Evolutionary conservation across 345 rosid genomes (phyloP), one percentile per base, ranked within the genome.

Genomic region (Rubroshorea leprosula): DNA sequence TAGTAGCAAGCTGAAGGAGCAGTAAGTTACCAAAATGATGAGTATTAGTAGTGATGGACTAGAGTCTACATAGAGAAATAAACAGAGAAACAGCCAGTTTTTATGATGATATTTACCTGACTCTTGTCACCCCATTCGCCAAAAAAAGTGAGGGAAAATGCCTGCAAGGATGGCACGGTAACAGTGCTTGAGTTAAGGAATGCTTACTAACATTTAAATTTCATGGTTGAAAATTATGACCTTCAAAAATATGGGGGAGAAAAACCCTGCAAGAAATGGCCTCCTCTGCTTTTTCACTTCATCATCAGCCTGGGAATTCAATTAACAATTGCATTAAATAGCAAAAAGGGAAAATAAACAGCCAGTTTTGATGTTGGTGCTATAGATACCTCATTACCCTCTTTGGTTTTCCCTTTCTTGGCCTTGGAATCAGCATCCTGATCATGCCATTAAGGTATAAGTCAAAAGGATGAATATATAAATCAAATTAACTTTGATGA

Each of bases 111-210:
- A 10, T 41, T 51, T 67, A 92, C 98, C 95, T 86, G 98, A 70
- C 98, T 92, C 77, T 83, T 92, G 78, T 88, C 98, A 56, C 98
- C 96, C 93, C 92, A 86, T 78, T 92, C 96, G 27, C 98, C 98
- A 67, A 92, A 88, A 77, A 92, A 92, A 7, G 86, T 89, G 16
- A 92, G 86, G 23, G 96, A 92, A 78, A 92, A 92, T 27, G 98
- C 98, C 95, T 91, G 87, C 67, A 67, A 10, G 49, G 69, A 31
- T 46, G 0, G 7, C 46, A 63, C 43, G 35, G 49, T 68, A 51
- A 68, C 72, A 59, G 45, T 53, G 39, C 48, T 27, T 21, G 51
- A 52, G 29, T 29, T 56, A 9, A 50, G 6, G 58, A 44, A 35
- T 44, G 23, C 16, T 55, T 18, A 46, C 23, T 51, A 21, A 54